Conservation (phyloP, 2,329 filamentous ascomycete genomes). For the Blastomyces emzantsi region DNA sequence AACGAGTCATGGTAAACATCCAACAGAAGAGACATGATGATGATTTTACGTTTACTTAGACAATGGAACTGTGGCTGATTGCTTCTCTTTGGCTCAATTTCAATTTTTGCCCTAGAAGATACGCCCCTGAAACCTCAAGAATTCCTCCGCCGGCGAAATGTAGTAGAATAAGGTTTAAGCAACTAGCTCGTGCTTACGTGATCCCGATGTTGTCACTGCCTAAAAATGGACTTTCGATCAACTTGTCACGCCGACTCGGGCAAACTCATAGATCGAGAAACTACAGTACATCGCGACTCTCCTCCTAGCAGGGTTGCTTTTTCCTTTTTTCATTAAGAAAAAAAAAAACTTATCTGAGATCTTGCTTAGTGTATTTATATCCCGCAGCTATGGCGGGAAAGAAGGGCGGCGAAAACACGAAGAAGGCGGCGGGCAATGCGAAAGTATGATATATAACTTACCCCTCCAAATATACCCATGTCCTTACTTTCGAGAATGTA, state of each 20-base stretch:
- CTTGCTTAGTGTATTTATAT: neutral
- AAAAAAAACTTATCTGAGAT: neutral
- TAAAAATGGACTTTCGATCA: neutral
- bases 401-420: conserved; percentile 62
- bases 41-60: neutral
- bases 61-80: neutral
- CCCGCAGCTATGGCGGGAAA: conserved; percentile 61
- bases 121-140: neutral
- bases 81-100: neutral
- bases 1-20: neutral
- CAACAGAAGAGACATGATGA: neutral
- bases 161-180: neutral
- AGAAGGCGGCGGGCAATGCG: conserved; percentile 83
- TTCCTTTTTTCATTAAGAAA: too few species aligned
- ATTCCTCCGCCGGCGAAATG: neutral
- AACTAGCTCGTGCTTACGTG: neutral
- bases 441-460: conserved; percentile 27
- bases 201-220: neutral
- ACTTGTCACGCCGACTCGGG: neutral
- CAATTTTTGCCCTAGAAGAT: neutral
- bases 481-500: neutral
- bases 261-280: neutral
- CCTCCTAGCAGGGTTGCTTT: neutral
- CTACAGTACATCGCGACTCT: neutral
- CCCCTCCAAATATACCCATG: conserved; percentile 17